Conservation (phyloP, 306 rosid species). For the Hylodesmum podocarpum region DNA sequence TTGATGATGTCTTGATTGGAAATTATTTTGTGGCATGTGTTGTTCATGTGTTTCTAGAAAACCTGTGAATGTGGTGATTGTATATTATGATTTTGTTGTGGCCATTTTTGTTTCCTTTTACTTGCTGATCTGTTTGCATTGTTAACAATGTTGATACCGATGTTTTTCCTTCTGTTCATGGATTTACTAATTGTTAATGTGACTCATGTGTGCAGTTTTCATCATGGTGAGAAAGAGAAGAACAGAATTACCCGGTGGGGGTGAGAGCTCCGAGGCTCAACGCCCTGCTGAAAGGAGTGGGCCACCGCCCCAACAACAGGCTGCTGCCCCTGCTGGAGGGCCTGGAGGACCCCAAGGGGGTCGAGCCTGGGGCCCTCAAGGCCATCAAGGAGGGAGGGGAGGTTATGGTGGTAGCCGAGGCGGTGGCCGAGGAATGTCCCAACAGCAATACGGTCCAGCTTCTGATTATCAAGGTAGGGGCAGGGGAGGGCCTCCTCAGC, state of each 20-base stretch:
- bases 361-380: conserved; percentile 61
- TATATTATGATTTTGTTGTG: not conserved
- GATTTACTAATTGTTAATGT: not conserved
- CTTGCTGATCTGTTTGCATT: not conserved
- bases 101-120: not conserved
- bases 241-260: conserved; percentile 60
- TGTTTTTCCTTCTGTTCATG: not conserved
- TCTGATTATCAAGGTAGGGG: conserved; percentile 82
- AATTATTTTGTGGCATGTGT: not conserved
- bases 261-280: conserved; percentile 70
- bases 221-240: conserved; percentile 78
- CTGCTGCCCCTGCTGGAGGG: conserved; percentile 34
- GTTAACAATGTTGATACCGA: not conserved
- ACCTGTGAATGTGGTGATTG: not conserved
- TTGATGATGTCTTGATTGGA: not conserved
- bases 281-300: conserved; percentile 56
- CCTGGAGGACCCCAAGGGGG: conserved; percentile 74
- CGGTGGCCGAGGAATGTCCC: conserved; percentile 59
- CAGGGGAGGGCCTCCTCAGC: conserved; percentile 77
- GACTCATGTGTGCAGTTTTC: conserved; percentile 28
- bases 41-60: not conserved
- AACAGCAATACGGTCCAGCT: conserved; percentile 66
- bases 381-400: conserved; percentile 69
- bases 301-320: conserved; percentile 51
- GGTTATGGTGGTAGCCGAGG: conserved; percentile 55